Conservation (phyloP, 179 eudicot species). For the Patellifolia procumbens region DNA sequence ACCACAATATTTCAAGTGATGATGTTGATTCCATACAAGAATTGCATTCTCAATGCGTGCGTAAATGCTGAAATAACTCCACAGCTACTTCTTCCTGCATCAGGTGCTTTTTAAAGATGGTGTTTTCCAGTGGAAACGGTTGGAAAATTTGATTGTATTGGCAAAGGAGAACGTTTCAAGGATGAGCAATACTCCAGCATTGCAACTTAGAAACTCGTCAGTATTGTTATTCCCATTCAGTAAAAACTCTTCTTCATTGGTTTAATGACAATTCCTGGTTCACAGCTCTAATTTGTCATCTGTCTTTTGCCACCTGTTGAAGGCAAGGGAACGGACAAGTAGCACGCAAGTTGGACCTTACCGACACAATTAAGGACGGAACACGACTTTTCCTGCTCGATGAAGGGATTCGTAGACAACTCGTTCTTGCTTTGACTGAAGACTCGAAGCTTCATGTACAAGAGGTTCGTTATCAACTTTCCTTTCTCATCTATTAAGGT, state of each 20-base stretch:
- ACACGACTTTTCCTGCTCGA: conserved; percentile 79
- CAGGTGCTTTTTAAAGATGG: conserved; percentile 96
- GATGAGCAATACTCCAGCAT: conserved; percentile 94
- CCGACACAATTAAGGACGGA: conserved; percentile 96
- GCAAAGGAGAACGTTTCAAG: conserved; percentile 92
- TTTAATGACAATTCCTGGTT: not conserved
- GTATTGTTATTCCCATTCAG: conserved; percentile 22
- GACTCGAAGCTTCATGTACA: conserved; percentile 96
- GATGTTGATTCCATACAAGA: not conserved
- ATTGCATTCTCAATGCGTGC: not conserved
- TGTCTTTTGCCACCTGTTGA: conserved; percentile 8
- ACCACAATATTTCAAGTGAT: not conserved
- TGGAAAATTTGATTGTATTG: conserved; percentile 83
- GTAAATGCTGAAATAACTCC: not conserved
- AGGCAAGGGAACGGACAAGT: conserved; percentile 54
- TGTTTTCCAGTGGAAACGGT: conserved; percentile 94
- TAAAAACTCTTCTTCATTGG: not conserved
- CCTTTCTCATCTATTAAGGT: not conserved
- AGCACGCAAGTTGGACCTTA: conserved; percentile 74
- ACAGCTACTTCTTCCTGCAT: conserved; percentile 20
- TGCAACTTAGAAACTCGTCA: conserved; percentile 59
- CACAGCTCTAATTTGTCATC: conserved; percentile 7
- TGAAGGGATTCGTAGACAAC: conserved; percentile 85
- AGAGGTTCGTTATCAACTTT: conserved; percentile 52
- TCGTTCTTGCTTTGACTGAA: conserved; percentile 95